These are phyloP conservation scores for Blepharisma japonicum DNA, from an alignment of 73 alveolate species.

Conservation along the genomic window DNA sequence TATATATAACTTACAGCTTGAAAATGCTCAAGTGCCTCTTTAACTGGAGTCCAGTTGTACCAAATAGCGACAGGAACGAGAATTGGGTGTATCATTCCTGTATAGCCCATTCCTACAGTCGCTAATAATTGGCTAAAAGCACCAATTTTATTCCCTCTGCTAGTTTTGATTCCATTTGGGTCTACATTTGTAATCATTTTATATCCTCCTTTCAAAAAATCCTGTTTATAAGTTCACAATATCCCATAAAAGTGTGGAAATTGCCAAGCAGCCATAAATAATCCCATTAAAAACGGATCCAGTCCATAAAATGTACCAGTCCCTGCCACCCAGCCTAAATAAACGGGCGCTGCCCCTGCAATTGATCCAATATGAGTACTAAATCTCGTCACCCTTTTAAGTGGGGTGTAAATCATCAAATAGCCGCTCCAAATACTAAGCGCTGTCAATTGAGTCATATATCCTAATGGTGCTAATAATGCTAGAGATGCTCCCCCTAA, in stretches of 20 bases:
- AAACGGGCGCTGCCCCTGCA: conserved; percentile 82
- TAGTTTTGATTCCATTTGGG: conserved; percentile 39
- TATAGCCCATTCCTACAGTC: conserved; percentile 40
- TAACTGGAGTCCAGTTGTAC: not conserved
- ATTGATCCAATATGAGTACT: conserved; percentile 81
- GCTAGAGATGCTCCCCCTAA: conserved; percentile 44
- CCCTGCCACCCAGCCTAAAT: conserved; percentile 74
- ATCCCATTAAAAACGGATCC: conserved; percentile 47
- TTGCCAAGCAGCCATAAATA: conserved; percentile 78
- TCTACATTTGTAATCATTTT: conserved; percentile 68
- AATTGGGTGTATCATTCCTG: conserved; percentile 42
- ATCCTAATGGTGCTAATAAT: conserved; percentile 46
- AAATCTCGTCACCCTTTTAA: conserved; percentile 53
- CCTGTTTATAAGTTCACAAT: conserved; percentile 64
- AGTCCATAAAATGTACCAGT: conserved; percentile 43
- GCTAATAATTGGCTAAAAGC: conserved; percentile 28
- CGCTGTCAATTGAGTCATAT: conserved; percentile 57
- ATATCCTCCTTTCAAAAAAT: conserved; percentile 78
- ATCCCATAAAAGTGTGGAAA: conserved; percentile 85
- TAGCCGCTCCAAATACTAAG: conserved; percentile 62
- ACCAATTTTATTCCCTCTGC: conserved; percentile 32
- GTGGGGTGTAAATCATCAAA: conserved; percentile 62
- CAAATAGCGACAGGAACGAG: conserved; percentile 19
- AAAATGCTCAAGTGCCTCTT: not conserved
- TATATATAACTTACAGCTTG: not conserved